A percentile compares a stretch with the other conserved stretches of the same genome.
Evolutionary conservation across 75 land plant species (phyloP).

Genomic region (Sequoia sempervirens): DNA sequence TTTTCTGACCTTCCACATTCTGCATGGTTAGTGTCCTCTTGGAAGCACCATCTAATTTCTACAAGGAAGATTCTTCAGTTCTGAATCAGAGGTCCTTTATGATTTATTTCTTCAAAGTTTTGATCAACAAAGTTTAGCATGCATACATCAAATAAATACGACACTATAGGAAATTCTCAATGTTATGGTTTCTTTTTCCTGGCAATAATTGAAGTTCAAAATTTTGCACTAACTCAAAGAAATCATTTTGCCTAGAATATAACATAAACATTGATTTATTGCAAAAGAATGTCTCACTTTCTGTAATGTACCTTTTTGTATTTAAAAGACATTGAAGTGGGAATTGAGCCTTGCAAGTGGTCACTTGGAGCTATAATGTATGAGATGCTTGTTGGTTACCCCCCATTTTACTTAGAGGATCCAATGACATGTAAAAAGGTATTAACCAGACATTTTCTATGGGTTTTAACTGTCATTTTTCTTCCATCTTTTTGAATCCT

Average conservation of each 20-base stretch:
- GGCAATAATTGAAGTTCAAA: neutral
- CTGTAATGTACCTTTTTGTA: neutral
- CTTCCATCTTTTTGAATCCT: conserved; percentile 4
- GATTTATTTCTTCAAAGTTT: neutral
- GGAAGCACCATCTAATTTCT: neutral
- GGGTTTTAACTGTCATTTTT: neutral
- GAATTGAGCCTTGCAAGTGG: conserved; percentile 59
- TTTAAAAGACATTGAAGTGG: neutral
- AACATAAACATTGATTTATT: neutral
- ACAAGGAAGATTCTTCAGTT: neutral
- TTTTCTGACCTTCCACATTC: neutral
- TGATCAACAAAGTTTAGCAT: neutral
- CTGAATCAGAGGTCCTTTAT: neutral
- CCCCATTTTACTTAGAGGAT: conserved; percentile 96
- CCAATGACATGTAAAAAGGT: conserved; percentile 97
- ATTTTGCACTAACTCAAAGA: neutral
- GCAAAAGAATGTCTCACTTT: neutral
- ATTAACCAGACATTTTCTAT: neutral
- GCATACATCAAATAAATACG: neutral
- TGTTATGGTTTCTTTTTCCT: neutral
- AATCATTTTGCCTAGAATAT: neutral
- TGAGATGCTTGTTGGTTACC: conserved; percentile 98
- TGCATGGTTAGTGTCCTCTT: neutral
- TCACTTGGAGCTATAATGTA: conserved; percentile 98
- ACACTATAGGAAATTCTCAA: neutral